Evolutionary conservation across 208 protist genomes (phyloP).

Genomic region (Herpetomonas tarakana): DNA sequence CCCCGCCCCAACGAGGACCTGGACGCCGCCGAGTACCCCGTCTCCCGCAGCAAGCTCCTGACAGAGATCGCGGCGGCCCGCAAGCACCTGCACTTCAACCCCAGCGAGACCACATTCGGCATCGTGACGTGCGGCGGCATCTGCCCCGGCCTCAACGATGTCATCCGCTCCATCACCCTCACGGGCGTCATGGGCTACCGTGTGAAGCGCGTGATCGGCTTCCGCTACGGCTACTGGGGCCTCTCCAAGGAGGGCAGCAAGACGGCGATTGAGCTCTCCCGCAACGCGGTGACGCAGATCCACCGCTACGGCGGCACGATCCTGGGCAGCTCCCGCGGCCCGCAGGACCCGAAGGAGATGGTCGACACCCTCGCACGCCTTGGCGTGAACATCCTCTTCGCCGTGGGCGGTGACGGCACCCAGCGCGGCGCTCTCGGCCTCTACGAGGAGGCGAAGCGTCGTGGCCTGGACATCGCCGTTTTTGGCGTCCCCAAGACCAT

Average conservation of each 20-base stretch:
- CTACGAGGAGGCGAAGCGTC: constrained; percentile 75
- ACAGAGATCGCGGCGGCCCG: constrained; percentile 82
- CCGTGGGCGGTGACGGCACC: constrained; percentile 94
- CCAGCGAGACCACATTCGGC: constrained; percentile 79
- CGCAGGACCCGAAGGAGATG: constrained; percentile 86
- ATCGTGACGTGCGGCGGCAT: constrained; percentile 96
- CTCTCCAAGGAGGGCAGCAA: constrained; percentile 86
- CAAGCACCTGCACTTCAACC: constrained; percentile 88
- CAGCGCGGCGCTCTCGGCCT: constrained; percentile 87
- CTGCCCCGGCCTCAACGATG: constrained; percentile 95
- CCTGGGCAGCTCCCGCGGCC: constrained; percentile 91
- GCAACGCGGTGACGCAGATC: constrained; percentile 75
- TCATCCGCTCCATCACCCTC: constrained; percentile 92
- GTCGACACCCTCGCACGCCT: constrained; percentile 84
- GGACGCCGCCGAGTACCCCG: constrained; percentile 44
- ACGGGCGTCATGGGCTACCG: constrained; percentile 75
- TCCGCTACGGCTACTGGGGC: constrained; percentile 92
- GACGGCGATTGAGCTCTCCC: constrained; percentile 85
- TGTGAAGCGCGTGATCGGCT: constrained; percentile 90
- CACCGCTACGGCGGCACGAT: constrained; percentile 92
- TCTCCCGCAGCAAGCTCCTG: constrained; percentile 64
- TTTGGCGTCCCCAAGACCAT: constrained; percentile 96
- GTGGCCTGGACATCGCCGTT: constrained; percentile 83
- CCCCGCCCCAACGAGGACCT: constrained; percentile 60
- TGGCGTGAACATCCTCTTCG: constrained; percentile 92